These are phyloP conservation scores for Bauhinia variegata DNA, from an alignment of 306 rosid species.

Conservation along the genomic window DNA sequence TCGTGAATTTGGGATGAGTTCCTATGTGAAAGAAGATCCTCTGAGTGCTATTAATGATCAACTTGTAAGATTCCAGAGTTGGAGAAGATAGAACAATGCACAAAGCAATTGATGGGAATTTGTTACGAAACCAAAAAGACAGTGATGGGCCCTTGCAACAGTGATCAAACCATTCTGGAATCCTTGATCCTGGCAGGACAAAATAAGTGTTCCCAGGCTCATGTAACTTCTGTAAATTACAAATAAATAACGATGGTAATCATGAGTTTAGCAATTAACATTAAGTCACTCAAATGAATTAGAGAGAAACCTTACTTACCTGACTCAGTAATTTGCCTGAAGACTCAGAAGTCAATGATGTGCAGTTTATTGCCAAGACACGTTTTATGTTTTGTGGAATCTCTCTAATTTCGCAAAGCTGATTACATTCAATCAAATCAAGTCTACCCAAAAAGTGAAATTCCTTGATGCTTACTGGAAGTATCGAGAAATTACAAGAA, in stretches of 20 bases:
- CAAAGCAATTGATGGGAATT: constrained; percentile 3
- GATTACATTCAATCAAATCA: constrained; percentile 2
- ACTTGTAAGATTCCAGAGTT: too few relatives aligned
- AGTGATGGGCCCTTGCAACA: not conserved
- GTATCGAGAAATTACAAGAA: not conserved
- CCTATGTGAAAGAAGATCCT: too few relatives aligned
- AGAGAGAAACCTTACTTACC: not conserved
- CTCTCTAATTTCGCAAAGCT: constrained; percentile 10
- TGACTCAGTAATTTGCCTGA: constrained; percentile 24
- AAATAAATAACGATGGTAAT: too few relatives aligned
- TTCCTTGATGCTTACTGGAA: constrained; percentile 28
- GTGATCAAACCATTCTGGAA: constrained; percentile 14
- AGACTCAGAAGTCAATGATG: constrained; percentile 31
- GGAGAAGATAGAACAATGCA: not conserved
- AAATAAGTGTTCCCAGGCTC: not conserved
- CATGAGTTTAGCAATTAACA: not conserved
- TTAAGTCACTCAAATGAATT: too few relatives aligned
- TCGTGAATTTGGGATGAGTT: too few relatives aligned
- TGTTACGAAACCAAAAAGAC: constrained; percentile 28
- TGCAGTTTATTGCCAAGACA: constrained; percentile 24
- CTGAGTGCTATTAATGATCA: too few relatives aligned
- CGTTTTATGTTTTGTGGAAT: constrained; percentile 13
- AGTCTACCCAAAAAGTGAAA: constrained; percentile 4
- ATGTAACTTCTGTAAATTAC: not conserved
- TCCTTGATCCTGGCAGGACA: not conserved